phyloP scores from a whole-genome alignment of 2,329 filamentous ascomycete genomes.

The Aspergillus unguis region DNA sequence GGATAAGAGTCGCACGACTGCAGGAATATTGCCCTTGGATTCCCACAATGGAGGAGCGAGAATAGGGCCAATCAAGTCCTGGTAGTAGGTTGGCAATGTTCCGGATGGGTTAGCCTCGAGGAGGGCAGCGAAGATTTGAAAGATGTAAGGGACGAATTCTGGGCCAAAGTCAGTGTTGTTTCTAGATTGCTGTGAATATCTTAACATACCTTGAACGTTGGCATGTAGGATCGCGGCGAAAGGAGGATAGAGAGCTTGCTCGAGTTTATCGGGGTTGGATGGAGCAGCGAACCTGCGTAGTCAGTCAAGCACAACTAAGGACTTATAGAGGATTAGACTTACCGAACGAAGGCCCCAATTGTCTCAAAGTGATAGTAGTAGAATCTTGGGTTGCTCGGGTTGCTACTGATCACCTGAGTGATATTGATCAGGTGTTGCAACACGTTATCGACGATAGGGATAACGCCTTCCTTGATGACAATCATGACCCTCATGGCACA shows the following conservation, averaged over 20 bases:
- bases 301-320: slow-evolving; percentile 10
- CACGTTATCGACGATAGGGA: slow-evolving; percentile 71
- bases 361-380: slow-evolving; percentile 99
- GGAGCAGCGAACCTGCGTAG: slow-evolving; percentile 59
- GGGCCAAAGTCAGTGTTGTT: slow-evolving; percentile 28
- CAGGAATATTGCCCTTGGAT: slow-evolving; percentile 86
- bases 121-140: slow-evolving; percentile 89
- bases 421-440: slow-evolving; percentile 82
- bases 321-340: slow-evolving; percentile 19
- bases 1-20: slow-evolving; percentile 77
- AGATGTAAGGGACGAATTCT: slow-evolving; percentile 96
- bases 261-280: slow-evolving; percentile 68
- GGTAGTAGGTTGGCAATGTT: slow-evolving; percentile 77
- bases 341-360: slow-evolving; percentile 79
- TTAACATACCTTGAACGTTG: slow-evolving; percentile 68
- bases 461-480: slow-evolving; percentile 79
- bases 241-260: slow-evolving; percentile 75
- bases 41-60: slow-evolving; percentile 86
- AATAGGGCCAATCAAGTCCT: slow-evolving; percentile 71
- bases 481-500: slow-evolving; percentile 98
- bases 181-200: background rate
- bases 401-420: slow-evolving; percentile 85
- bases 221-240: slow-evolving; percentile 77
- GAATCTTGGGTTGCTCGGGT: slow-evolving; percentile 95
- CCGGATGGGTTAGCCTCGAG: slow-evolving; percentile 79